Base-by-base conservation (phyloP, 2,329 filamentous ascomycete genomes). In the Fusarium anthophilum region DNA sequence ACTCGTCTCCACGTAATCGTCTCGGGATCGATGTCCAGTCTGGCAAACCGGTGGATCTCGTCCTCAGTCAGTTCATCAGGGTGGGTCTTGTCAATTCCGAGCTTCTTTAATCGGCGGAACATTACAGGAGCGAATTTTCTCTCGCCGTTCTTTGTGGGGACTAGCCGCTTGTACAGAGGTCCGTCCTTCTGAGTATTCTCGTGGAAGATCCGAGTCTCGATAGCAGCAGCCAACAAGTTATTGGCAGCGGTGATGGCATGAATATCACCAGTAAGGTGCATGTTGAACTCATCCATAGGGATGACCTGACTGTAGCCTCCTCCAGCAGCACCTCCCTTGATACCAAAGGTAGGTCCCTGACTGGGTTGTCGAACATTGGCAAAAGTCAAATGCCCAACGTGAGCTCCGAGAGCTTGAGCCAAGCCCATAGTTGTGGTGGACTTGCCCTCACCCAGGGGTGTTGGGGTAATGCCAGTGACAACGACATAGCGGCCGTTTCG, bases 251-350 rank as follows among this genome's bases (percentile, higher is more conserved):
- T 95, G 80, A 99, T 96, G 75, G 96, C 96, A 82, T 99, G 96
- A 65, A 99, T 98, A 82, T 99, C 96, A 79, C 96, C 96, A 63
- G 96, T 99, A 79, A 99, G 86, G 83, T 99, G 96, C 80, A 99
- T 87, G 85, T 99, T 99, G 87, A 99, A 99, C 83, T 99, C 96
- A 79, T 99, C 96, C 96, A 99, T 99, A 67, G 96, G 96, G 79
- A 99, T 98, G 80, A 99, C 96, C 83, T 99, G 96, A 83, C 94
- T 98, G 90, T 98, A 99, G 44, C 96, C 96, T 82, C 96, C 96
- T 79, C 96, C 96, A 64, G 96, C 96, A 68, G 96, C 96, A 79
- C 96, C 96, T 72, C 96, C 96, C 88, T 99, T 99, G 88, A 99
- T 98, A 79, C 96, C 96, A 82, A 99, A 99, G 0, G 96, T 99